These are phyloP conservation scores for Houttuynia cordata DNA, from an alignment of 164 flowering plant species.

Conservation along the genomic window DNA sequence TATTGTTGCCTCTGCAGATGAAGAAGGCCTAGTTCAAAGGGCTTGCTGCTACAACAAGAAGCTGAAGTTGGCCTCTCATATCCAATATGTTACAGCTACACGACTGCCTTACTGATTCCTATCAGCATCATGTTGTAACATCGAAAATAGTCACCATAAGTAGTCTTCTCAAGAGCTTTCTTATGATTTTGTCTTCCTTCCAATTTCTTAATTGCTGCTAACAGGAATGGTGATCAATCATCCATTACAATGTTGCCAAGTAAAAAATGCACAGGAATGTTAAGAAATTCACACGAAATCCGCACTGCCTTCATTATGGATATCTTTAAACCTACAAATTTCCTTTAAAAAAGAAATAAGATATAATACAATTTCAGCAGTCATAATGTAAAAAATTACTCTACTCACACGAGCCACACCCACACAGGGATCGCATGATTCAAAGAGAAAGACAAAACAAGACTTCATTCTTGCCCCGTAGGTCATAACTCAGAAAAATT, in stretches of 20 bases:
- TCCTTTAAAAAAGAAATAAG: too few species aligned
- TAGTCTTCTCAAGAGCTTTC: not conserved
- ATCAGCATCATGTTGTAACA: too few species aligned
- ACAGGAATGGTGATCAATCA: too few species aligned
- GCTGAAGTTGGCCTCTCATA: not conserved
- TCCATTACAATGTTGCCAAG: not conserved
- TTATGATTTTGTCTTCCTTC: not conserved
- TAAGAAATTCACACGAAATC: not conserved
- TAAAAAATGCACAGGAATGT: not conserved
- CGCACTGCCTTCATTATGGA: too few species aligned
- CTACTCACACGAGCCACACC: not conserved
- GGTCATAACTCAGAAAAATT: not conserved
- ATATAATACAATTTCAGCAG: not conserved
- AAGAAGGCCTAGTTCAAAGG: not conserved
- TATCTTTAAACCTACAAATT: too few species aligned
- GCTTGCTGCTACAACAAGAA: not conserved
- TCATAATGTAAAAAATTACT: too few species aligned
- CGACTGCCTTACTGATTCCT: too few species aligned
- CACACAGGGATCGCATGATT: too few species aligned
- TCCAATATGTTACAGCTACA: not conserved
- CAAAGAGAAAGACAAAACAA: not conserved
- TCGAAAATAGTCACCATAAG: too few species aligned
- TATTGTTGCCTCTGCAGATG: not conserved
- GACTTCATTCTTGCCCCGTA: not conserved
- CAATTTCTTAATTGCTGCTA: not conserved